Percentiles rank a stretch among this genome's conserved stretches.
phyloP scores from a whole-genome alignment of 306 rosid species.

The Trifolium dubium region DNA sequence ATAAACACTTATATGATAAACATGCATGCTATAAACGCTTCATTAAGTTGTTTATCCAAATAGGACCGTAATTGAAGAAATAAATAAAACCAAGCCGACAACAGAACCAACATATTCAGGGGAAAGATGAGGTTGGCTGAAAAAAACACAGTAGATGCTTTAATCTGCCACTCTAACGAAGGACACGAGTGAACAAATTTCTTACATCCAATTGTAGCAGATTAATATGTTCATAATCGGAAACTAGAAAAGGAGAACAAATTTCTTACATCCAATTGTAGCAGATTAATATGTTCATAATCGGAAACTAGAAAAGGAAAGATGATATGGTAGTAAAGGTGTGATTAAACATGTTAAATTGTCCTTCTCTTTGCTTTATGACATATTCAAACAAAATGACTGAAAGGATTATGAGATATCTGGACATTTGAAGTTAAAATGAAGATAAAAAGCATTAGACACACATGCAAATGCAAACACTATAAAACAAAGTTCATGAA shows the following conservation, averaged over 20 bases:
- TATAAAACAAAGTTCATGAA: neutral
- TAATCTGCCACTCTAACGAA: neutral
- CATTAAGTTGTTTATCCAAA: no score
- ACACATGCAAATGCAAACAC: neutral
- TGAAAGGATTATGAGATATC: neutral
- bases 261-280: neutral
- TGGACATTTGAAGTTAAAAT: neutral
- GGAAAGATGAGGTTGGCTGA: neutral
- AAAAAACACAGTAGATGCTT: slow-evolving; percentile 2
- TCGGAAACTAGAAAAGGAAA: neutral
- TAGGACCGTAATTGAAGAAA: neutral
- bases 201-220: slow-evolving; percentile 5
- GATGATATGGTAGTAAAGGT: neutral
- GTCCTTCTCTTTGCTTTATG: slow-evolving; percentile 23
- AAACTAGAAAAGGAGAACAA: slow-evolving; percentile 6
- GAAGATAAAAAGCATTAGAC: neutral
- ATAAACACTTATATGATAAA: no score
- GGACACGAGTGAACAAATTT: neutral
- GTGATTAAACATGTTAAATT: slow-evolving; percentile 4
- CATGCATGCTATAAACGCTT: no score
- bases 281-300: slow-evolving; percentile 9
- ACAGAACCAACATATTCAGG: slow-evolving; percentile 2
- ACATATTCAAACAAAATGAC: neutral
- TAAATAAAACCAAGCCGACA: slow-evolving; percentile 13
- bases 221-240: neutral